Evolutionary conservation across 1,139 yeast species (phyloP).

Genomic region (Saccharomycopsis crataegensis): DNA sequence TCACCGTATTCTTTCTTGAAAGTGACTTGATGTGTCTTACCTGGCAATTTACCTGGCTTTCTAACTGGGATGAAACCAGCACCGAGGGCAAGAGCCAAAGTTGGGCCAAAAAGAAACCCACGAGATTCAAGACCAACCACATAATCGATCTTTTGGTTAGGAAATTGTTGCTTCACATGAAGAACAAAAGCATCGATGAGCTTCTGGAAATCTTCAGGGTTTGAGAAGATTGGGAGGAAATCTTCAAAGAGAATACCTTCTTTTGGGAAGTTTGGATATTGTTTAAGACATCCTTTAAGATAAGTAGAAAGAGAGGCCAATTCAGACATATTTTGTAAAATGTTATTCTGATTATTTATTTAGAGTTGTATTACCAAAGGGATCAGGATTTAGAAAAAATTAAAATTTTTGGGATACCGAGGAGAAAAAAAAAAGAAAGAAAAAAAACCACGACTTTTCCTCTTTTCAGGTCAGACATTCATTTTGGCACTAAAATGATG

Average conservation of each 20-base stretch:
- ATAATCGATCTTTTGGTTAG: conserved; percentile 63
- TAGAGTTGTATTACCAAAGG: no score
- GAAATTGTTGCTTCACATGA: conserved; percentile 52
- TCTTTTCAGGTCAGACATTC: no score
- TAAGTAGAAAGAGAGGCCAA: conserved; percentile 37
- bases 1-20: conserved; percentile 89
- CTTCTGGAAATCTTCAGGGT: conserved; percentile 73
- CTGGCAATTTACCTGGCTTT: conserved; percentile 93
- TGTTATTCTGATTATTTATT: no score
- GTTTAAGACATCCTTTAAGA: conserved; percentile 58
- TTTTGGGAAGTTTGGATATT: conserved; percentile 87
- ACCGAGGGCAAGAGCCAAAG: conserved; percentile 80
- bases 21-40: conserved; percentile 63
- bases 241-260: conserved; percentile 95
- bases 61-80: conserved; percentile 94
- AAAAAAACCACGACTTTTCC: no score
- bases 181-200: conserved; percentile 73
- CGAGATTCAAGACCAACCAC: conserved; percentile 94
- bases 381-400: no score
- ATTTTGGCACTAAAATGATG: no score
- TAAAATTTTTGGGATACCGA: no score
- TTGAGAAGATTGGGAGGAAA: conserved; percentile 85
- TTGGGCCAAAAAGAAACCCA: conserved; percentile 94
- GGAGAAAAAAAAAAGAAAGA: no score
- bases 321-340: neutral